Evolutionary conservation across 2,329 filamentous ascomycete genomes (phyloP).

Genomic region (Blastomyces parvus): DNA sequence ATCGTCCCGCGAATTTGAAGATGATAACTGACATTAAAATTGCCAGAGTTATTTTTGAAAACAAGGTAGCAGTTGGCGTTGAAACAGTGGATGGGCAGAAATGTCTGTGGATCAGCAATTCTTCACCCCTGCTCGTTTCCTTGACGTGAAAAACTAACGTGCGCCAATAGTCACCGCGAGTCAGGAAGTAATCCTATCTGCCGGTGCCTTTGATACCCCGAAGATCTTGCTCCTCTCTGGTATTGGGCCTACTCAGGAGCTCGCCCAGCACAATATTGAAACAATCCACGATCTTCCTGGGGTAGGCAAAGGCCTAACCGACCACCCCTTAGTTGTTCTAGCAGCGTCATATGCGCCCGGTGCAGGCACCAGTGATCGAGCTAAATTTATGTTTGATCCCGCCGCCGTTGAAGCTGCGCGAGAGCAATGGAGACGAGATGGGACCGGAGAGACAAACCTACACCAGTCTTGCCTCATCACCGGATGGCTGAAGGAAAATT

Average conservation of each 20-base stretch:
- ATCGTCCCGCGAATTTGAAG: slow-evolving; percentile 41
- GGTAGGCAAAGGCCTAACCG: slow-evolving; percentile 48
- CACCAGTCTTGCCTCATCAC: slow-evolving; percentile 16
- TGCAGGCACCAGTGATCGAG: slow-evolving; percentile 27
- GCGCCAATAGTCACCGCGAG: slow-evolving; percentile 42
- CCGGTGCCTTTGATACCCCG: slow-evolving; percentile 65
- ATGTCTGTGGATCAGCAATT: not conserved
- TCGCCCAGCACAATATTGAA: slow-evolving; percentile 39
- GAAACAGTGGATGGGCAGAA: slow-evolving; percentile 23
- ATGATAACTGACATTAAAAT: slow-evolving; percentile 40
- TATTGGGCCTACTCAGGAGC: slow-evolving; percentile 38
- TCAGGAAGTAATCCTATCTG: slow-evolving; percentile 62
- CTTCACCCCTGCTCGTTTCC: too few species aligned
- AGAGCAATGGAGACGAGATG: slow-evolving; percentile 35
- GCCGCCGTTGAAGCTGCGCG: slow-evolving; percentile 33
- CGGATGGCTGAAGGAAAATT: slow-evolving; percentile 24
- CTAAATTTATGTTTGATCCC: slow-evolving; percentile 34
- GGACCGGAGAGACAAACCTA: slow-evolving; percentile 19
- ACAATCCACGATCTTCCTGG: slow-evolving; percentile 46
- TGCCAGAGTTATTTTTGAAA: slow-evolving; percentile 34
- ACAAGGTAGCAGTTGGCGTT: slow-evolving; percentile 33
- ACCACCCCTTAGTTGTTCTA: slow-evolving; percentile 31
- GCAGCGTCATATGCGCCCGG: slow-evolving; percentile 27
- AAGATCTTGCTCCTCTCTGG: slow-evolving; percentile 45
- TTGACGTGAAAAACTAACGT: not conserved